Conservation (phyloP, 164 flowering plant species). For the Stephania cephalantha region DNA sequence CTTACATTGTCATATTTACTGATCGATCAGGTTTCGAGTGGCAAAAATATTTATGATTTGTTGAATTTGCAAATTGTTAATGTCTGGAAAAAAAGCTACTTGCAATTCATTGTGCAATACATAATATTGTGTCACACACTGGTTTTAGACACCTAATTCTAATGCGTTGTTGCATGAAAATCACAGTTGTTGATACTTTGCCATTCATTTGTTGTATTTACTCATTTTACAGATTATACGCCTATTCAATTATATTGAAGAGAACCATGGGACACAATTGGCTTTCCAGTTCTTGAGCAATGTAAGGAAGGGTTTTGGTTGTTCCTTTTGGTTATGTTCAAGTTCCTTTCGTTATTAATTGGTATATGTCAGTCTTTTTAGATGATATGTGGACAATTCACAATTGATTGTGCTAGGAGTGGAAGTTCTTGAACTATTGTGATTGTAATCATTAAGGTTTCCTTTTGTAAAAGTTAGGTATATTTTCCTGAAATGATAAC, state of each 20-base stretch:
- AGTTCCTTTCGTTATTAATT: background rate
- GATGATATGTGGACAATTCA: no score
- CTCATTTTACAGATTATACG: constrained; percentile 67
- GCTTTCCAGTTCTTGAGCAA: constrained; percentile 85
- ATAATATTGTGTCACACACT: background rate
- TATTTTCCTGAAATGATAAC: no score
- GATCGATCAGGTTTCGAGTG: no score
- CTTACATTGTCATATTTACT: no score
- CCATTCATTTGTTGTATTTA: background rate
- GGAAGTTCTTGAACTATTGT: no score
- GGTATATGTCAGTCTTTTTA: no score
- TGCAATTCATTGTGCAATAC: background rate
- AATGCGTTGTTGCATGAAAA: background rate
- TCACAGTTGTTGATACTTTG: constrained; percentile 7
- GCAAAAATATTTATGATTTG: no score
- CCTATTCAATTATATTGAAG: constrained; percentile 67
- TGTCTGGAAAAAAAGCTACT: no score
- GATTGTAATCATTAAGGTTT: no score
- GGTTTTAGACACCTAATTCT: background rate
- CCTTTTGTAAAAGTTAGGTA: no score
- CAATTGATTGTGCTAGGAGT: no score
- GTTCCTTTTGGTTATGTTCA: background rate
- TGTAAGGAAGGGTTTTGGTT: constrained; percentile 35
- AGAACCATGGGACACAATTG: constrained; percentile 54
- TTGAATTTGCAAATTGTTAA: no score